A percentile compares a stretch with the other conserved stretches of the same genome.
phyloP scores from a whole-genome alignment of 805 yeast species.

The Candida insectorum region DNA sequence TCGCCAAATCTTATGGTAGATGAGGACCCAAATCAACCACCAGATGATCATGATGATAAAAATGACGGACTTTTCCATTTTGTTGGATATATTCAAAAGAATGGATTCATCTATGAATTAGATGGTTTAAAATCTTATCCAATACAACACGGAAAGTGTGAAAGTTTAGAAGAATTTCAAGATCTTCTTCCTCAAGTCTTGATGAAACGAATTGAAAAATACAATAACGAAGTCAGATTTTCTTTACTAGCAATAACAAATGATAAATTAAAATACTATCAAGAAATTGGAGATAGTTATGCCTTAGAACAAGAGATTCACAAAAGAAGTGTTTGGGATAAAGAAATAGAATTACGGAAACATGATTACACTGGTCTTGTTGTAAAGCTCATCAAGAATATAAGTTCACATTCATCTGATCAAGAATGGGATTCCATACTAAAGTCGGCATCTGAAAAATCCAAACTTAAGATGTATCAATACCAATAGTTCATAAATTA shows the following conservation, averaged over 20 bases:
- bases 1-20: constrained; percentile 51
- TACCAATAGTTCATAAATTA: background rate
- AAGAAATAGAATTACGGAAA: constrained; percentile 53
- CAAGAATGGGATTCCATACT: constrained; percentile 35
- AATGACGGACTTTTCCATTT: constrained; percentile 59
- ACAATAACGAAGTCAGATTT: constrained; percentile 52
- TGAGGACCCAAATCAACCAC: constrained; percentile 29
- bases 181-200: constrained; percentile 44
- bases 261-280: constrained; percentile 41
- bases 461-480: constrained; percentile 4
- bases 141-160: constrained; percentile 45
- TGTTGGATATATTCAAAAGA: constrained; percentile 47
- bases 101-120: constrained; percentile 52
- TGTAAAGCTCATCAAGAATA: constrained; percentile 41
- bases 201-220: constrained; percentile 43
- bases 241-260: constrained; percentile 52
- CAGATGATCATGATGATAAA: constrained; percentile 26
- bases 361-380: constrained; percentile 53
- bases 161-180: constrained; percentile 37
- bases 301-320: constrained; percentile 36
- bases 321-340: constrained; percentile 50
- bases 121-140: constrained; percentile 61
- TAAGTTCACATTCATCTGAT: constrained; percentile 32
- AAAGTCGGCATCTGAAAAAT: constrained; percentile 20
- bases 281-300: constrained; percentile 37